Conservation (phyloP, 805 yeast species). For the Huiozyma sinensis region DNA sequence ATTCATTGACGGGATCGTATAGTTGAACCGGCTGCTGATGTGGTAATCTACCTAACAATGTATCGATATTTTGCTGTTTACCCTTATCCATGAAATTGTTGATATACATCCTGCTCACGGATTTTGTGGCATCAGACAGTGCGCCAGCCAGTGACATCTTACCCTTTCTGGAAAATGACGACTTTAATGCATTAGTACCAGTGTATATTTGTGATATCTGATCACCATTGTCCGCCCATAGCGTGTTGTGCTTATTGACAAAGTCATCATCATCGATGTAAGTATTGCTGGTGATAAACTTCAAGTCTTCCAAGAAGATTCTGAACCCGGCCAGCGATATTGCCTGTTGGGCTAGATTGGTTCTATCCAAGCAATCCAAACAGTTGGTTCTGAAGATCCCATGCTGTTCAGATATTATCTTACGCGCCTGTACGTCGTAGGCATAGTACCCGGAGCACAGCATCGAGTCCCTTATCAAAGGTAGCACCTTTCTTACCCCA, state of each 20-base stretch:
- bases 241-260: conserved; percentile 62
- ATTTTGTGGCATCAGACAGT: conserved; percentile 91
- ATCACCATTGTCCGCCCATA: conserved; percentile 99
- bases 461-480: conserved; percentile 52
- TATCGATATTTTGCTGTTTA: conserved; percentile 83
- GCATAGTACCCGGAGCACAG: conserved; percentile 76
- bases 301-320: conserved; percentile 36
- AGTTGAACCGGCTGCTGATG: conserved; percentile 61
- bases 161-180: conserved; percentile 89
- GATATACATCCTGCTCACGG: conserved; percentile 89
- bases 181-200: conserved; percentile 93
- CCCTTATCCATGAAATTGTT: conserved; percentile 90
- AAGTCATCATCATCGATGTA: conserved; percentile 39
- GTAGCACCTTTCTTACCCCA: conserved; percentile 62
- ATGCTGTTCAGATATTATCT: conserved; percentile 61
- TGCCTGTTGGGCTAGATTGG: conserved; percentile 81
- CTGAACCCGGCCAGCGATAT: conserved; percentile 65
- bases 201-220: conserved; percentile 92
- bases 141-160: conserved; percentile 97
- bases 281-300: conserved; percentile 18
- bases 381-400: conserved; percentile 93
- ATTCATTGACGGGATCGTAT: conserved; percentile 83
- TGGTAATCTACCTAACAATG: conserved; percentile 70
- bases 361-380: conserved; percentile 88
- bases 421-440: conserved; percentile 46